Conservation (phyloP, 495 filamentous ascomycete genomes). For the Aspergillus homomorphus region DNA sequence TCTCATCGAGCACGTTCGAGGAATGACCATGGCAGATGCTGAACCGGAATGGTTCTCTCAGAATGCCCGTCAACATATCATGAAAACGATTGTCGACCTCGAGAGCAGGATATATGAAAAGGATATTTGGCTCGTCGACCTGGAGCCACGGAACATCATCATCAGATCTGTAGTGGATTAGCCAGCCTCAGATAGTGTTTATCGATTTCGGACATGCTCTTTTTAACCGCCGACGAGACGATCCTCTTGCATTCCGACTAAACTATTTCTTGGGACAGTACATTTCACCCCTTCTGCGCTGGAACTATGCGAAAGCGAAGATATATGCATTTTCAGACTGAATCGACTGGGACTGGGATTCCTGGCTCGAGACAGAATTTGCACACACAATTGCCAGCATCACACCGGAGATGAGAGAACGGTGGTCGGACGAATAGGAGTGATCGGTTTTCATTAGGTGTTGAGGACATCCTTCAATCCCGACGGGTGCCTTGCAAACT, state of each 20-base stretch:
- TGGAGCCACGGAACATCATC: conserved; percentile 24
- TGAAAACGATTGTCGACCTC: conserved; percentile 23
- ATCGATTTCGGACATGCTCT: conserved; percentile 24
- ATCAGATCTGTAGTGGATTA: conserved; percentile 8
- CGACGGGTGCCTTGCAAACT: not conserved
- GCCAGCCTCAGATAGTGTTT: conserved; percentile 14
- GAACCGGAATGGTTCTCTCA: conserved; percentile 15
- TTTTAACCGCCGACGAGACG: conserved; percentile 21
- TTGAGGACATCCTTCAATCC: not conserved
- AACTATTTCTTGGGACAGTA: conserved; percentile 23
- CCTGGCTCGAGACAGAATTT: conserved; percentile 23
- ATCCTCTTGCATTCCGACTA: conserved; percentile 7
- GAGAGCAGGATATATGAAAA: conserved; percentile 21
- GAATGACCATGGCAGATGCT: conserved; percentile 19
- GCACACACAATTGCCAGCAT: conserved; percentile 18
- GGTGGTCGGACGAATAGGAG: conserved; percentile 11
- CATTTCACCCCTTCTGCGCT: conserved; percentile 22
- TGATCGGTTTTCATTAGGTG: conserved; percentile 1
- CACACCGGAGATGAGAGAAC: conserved; percentile 23
- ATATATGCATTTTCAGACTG: conserved; percentile 16
- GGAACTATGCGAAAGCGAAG: conserved; percentile 12
- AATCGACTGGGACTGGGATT: conserved; percentile 27
- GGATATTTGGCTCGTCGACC: conserved; percentile 20
- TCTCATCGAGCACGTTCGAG: conserved; percentile 24
- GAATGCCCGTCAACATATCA: conserved; percentile 17